Conservation (phyloP, 805 yeast genomes). For the Starmerella stigmatis region DNA sequence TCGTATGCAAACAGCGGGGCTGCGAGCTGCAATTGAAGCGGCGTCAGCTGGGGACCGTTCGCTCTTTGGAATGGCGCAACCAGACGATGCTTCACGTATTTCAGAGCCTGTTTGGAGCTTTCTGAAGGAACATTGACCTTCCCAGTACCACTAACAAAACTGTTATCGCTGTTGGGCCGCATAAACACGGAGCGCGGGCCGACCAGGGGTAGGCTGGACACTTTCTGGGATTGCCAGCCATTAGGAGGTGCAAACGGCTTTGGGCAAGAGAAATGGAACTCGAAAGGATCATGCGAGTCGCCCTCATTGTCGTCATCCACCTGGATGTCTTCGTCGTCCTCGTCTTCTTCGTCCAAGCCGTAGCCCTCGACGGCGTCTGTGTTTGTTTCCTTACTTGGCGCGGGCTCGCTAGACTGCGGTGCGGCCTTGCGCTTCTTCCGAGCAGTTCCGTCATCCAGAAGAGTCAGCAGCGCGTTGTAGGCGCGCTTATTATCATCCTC, state of each 20-base stretch:
- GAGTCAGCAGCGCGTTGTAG: slow-evolving; percentile 56
- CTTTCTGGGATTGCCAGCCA: slow-evolving; percentile 25
- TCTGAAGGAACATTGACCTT: background rate
- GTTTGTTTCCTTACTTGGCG: slow-evolving; percentile 21
- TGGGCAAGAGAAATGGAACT: slow-evolving; percentile 56
- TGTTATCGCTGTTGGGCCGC: slow-evolving; percentile 6
- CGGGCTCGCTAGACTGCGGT: slow-evolving; percentile 2
- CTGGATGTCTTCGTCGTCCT: slow-evolving; percentile 28
- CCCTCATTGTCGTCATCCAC: slow-evolving; percentile 35
- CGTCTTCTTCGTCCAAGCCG: slow-evolving; percentile 19
- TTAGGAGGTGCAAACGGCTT: slow-evolving; percentile 28
- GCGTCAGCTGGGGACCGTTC: slow-evolving; percentile 30
- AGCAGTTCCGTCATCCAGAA: slow-evolving; percentile 36
- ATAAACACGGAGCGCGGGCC: slow-evolving; percentile 23
- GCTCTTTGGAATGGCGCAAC: slow-evolving; percentile 28
- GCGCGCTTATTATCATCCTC: slow-evolving; percentile 31
- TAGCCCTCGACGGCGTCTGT: slow-evolving; percentile 24
- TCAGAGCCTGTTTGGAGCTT: slow-evolving; percentile 2
- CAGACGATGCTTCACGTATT: slow-evolving; percentile 38
- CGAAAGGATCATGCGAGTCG: slow-evolving; percentile 56
- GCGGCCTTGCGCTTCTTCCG: slow-evolving; percentile 13
- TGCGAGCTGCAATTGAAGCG: slow-evolving; percentile 43
- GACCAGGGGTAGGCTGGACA: slow-evolving; percentile 17
- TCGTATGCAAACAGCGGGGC: slow-evolving; percentile 62
- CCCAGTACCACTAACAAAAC: background rate